Evolutionary conservation across 164 flowering plant genomes (phyloP).

Genomic region (Macadamia integrifolia): DNA sequence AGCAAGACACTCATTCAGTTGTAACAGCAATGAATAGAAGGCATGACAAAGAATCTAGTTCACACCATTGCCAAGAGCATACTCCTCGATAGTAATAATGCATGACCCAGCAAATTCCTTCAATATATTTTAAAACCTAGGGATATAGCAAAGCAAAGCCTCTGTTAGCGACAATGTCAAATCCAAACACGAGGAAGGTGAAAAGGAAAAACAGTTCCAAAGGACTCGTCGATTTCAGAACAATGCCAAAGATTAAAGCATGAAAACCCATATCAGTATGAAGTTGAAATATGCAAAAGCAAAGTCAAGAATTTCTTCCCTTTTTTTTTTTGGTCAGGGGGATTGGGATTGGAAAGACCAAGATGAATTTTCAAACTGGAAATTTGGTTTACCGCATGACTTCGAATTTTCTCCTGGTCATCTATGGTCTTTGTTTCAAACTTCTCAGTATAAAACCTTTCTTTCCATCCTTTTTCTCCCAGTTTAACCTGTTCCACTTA

Average conservation of each 20-base stretch:
- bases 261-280: neutral
- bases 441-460: constrained; percentile 33
- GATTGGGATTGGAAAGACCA: too few species aligned
- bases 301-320: neutral
- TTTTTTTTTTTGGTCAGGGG: too few species aligned
- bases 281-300: neutral
- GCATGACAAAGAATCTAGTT: constrained; percentile 2
- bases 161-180: neutral
- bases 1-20: too few species aligned
- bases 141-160: constrained; percentile 4
- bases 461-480: constrained; percentile 41
- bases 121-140: constrained; percentile 53
- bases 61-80: constrained; percentile 68
- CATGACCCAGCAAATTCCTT: constrained; percentile 74
- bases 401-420: constrained; percentile 20
- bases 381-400: constrained; percentile 23
- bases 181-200: neutral
- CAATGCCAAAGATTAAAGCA: neutral
- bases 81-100: constrained; percentile 57
- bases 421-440: constrained; percentile 26
- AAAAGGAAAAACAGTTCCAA: neutral
- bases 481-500: constrained; percentile 26
- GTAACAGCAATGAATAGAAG: too few species aligned
- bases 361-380: neutral
- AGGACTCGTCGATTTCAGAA: neutral